These are phyloP conservation scores for Monilinia polystroma DNA, from an alignment of 2,329 filamentous ascomycete species.

Conservation along the genomic window DNA sequence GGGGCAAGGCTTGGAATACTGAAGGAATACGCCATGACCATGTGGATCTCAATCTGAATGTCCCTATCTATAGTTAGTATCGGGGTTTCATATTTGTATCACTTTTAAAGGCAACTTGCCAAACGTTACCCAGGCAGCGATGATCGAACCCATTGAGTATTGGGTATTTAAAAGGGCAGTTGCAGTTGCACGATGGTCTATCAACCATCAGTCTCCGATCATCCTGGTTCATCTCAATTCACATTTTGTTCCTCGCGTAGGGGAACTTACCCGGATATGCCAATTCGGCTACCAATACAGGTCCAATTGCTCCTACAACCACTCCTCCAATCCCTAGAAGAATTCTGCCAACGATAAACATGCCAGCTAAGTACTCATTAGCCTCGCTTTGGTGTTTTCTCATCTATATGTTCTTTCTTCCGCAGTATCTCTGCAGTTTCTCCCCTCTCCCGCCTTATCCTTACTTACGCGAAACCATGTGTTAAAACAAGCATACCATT, in stretches of 20 bases:
- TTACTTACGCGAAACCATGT: background rate
- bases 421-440: background rate
- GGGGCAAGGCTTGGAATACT: conserved; percentile 27
- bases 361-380: conserved; percentile 6
- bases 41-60: conserved; percentile 23
- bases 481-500: background rate
- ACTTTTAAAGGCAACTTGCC: conserved; percentile 16
- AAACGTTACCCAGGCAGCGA: conserved; percentile 46
- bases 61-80: conserved; percentile 6
- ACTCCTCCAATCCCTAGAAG: conserved; percentile 23
- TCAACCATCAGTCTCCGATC: background rate
- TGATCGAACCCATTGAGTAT: conserved; percentile 41
- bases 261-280: conserved; percentile 20
- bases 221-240: background rate
- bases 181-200: conserved; percentile 39
- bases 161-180: conserved; percentile 42
- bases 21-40: conserved; percentile 32
- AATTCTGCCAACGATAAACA: conserved; percentile 22
- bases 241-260: no score
- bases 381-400: background rate
- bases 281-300: conserved; percentile 24
- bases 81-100: no score
- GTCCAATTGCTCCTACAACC: conserved; percentile 27
- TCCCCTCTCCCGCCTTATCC: no score
- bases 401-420: background rate